Evolutionary conservation across 176 grass and related monocot genomes (phyloP).

Genomic region (Avena sativa): DNA sequence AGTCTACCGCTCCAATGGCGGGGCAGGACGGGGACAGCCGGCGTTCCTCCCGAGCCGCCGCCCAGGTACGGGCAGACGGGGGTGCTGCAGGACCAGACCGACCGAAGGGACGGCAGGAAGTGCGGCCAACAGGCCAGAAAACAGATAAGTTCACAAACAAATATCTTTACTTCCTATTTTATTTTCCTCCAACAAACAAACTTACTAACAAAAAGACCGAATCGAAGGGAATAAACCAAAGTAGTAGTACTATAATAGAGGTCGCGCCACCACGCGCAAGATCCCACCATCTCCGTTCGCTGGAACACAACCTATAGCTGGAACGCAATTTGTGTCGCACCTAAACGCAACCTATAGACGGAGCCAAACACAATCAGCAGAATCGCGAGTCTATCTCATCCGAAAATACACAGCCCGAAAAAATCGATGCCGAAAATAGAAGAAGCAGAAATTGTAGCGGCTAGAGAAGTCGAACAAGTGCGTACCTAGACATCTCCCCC

Average conservation of each 20-base stretch:
- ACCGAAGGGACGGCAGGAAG: neutral
- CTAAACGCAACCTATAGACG: neutral
- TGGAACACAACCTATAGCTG: neutral
- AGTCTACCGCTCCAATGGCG: neutral
- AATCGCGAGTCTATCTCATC: neutral
- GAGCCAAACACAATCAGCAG: neutral
- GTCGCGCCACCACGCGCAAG: neutral
- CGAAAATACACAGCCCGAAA: neutral
- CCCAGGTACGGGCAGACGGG: neutral
- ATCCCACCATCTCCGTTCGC: neutral
- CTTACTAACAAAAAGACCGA: neutral
- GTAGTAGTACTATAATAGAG: neutral
- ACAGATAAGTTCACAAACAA: neutral
- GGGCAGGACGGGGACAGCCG: neutral
- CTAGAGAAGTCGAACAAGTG: neutral
- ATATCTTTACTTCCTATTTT: neutral
- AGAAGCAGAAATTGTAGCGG: neutral
- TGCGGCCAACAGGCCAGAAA: neutral
- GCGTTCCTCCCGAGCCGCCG: neutral
- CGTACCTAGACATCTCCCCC: constrained; percentile 44
- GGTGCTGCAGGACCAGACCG: neutral
- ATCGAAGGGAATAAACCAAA: neutral
- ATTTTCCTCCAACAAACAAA: neutral
- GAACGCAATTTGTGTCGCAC: neutral
- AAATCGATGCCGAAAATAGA: neutral